A percentile compares a stretch with the other conserved stretches of the same genome.
Conservation (phyloP, 345 rosid genomes). For the Stellera chamaejasme region DNA sequence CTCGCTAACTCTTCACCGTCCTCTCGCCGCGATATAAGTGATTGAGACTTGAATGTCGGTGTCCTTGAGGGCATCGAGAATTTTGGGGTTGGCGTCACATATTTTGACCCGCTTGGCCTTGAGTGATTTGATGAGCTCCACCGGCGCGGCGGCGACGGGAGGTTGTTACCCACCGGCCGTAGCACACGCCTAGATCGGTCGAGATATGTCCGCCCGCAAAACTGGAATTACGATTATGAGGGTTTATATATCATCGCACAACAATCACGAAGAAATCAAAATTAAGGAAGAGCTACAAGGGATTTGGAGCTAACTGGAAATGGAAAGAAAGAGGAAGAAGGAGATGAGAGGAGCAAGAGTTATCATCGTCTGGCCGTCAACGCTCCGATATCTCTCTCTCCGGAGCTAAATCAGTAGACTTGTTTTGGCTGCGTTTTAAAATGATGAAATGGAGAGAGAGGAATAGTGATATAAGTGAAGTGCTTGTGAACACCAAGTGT, state of each 20-base stretch:
- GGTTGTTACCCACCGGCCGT: constrained; percentile 71
- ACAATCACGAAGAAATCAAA: background rate
- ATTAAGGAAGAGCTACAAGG: background rate
- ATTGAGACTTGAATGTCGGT: constrained; percentile 53
- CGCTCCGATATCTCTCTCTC: too few species aligned
- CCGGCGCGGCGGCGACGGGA: constrained; percentile 44
- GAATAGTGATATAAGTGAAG: too few species aligned
- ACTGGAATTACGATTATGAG: background rate
- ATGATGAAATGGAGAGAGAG: too few species aligned
- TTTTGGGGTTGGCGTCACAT: constrained; percentile 60
- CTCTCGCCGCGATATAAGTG: too few species aligned
- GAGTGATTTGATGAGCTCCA: constrained; percentile 41
- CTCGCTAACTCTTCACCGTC: too few species aligned
- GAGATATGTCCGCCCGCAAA: constrained; percentile 43
- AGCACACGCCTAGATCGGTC: constrained; percentile 59
- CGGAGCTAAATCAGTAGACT: too few species aligned
- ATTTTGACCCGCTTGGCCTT: constrained; percentile 56
- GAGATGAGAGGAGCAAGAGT: constrained; percentile 19
- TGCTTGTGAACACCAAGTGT: too few species aligned
- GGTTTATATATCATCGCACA: too few species aligned
- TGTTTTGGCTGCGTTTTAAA: too few species aligned
- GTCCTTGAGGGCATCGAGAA: constrained; percentile 44
- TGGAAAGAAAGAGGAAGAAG: constrained; percentile 22
- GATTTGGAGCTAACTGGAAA: constrained; percentile 17
- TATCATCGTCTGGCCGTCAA: constrained; percentile 3